Base-by-base conservation (phyloP, 2,329 filamentous ascomycete species). In the Cytospora leucostoma region DNA sequence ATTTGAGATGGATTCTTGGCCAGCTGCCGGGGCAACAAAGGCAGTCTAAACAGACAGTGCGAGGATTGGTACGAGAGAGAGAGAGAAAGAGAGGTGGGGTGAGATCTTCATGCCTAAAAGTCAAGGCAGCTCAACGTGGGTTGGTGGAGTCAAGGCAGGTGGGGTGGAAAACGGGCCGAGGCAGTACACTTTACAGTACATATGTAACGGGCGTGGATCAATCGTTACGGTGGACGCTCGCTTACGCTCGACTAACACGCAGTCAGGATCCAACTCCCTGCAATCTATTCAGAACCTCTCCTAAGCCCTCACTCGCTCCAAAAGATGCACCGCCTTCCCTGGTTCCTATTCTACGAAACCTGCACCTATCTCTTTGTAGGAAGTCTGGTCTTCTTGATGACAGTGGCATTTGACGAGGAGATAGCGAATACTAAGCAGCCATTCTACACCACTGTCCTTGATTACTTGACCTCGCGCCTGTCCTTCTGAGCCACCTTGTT, bases 381-480 rank as follows among this genome's bases (percentile, higher is more conserved):
- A 19, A 59, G 59, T 49, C 56, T 63, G 27, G 52, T 66, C 11
- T 63, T 62, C n/a, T n/a, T 66, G 12, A 37, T 65, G 12, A 54
- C 63, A 12, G 53, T 59, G 34, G 50, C 56, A 2, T 40, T 37
- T 17, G 65, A 65, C 49, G 55, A 61, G 35, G 63, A 62, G 8
- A 55, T 63, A 19, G 38, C 38, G 34, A 40, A 27, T 27, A 50
- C 56, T 11, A 59, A 40, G 32, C 12, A 21, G 10, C 34, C 50
- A 11, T 55, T 49, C 61, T 55, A 61, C 59, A 55, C 19, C 15
- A 27, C 51, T 17, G n/a, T 61, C 21, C n/a, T 55, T 38, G 59
- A 61, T 32, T 53, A 40, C 32, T 19, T 61, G 40, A 61, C 27
- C 15, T 19, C 49, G 7, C 59, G 33, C 47, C 33, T 63, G 47